Evolutionary conservation across 768 basidiomycete genomes (phyloP).

Genomic region (Xerocomus spinulosus): DNA sequence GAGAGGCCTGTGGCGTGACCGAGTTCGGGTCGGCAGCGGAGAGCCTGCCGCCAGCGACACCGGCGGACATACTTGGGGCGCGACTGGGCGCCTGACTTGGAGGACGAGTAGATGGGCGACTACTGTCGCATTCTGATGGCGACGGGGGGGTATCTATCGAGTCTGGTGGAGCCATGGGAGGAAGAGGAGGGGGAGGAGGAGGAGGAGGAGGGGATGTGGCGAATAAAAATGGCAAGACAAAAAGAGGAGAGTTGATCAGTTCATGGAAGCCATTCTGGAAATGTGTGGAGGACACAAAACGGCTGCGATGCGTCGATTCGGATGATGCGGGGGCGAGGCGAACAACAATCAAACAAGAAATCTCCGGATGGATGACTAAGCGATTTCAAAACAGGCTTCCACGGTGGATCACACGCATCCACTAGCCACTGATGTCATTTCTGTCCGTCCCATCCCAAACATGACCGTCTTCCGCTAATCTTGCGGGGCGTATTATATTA

Average conservation of each 20-base stretch:
- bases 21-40: conserved; percentile 28
- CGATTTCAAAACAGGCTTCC: conserved; percentile 1
- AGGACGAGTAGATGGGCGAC: conserved; percentile 57
- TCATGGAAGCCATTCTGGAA: conserved; percentile 7
- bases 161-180: conserved; percentile 38
- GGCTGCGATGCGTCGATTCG: conserved; percentile 8
- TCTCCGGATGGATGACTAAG: conserved; percentile 23
- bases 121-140: conserved; percentile 55
- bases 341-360: conserved; percentile 5
- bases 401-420: conserved; percentile 2
- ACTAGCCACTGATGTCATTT: conserved; percentile 3
- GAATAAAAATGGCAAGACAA: neutral
- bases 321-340: conserved; percentile 10
- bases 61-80: conserved; percentile 34
- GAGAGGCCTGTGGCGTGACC: conserved; percentile 18
- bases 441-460: neutral
- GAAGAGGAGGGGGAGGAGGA: conserved; percentile 2
- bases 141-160: conserved; percentile 45
- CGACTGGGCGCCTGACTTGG: conserved; percentile 52
- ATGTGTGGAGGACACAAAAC: neutral
- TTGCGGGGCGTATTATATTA: conserved; percentile 6
- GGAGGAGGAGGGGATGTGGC: neutral
- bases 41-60: conserved; percentile 35
- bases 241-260: conserved; percentile 7
- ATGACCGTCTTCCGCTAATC: neutral